Percentiles rank a stretch among this genome's conserved stretches.
Evolutionary conservation across 805 yeast genomes (phyloP).

Genomic region (Zygoascus bituminiphila): DNA sequence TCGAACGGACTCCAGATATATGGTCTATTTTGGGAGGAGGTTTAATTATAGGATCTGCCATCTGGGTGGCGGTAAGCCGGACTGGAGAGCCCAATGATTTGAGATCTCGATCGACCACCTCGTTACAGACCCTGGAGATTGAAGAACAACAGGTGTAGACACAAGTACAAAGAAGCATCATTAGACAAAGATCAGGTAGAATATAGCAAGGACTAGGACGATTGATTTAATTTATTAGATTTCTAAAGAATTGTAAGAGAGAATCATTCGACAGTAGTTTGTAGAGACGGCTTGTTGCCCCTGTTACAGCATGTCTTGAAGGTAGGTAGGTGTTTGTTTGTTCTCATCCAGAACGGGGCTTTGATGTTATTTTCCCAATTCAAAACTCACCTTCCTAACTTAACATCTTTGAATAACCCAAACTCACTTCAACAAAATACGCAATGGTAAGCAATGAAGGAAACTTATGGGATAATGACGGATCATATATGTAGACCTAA

Average conservation of each 20-base stretch:
- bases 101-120: neutral
- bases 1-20: conserved; percentile 64
- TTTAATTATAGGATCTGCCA: conserved; percentile 59
- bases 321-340: neutral
- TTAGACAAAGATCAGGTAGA: too few relatives aligned
- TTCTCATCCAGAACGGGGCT: neutral
- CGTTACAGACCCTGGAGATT: neutral
- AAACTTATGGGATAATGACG: too few relatives aligned
- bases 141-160: neutral
- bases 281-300: too few relatives aligned
- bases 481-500: too few relatives aligned
- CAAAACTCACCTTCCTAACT: neutral
- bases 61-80: conserved; percentile 32
- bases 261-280: too few relatives aligned
- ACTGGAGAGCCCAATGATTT: neutral
- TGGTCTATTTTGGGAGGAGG: conserved; percentile 63
- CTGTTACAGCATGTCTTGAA: too few relatives aligned
- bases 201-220: too few relatives aligned
- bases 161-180: too few relatives aligned
- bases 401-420: neutral
- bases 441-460: neutral
- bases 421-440: neutral
- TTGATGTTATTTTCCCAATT: neutral
- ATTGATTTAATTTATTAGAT: too few relatives aligned
- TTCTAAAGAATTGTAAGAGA: too few relatives aligned